Percentiles rank a stretch among this genome's conserved stretches.
phyloP scores from a whole-genome alignment of 768 basidiomycete genomes.

The Podaxis carcinomalis region DNA sequence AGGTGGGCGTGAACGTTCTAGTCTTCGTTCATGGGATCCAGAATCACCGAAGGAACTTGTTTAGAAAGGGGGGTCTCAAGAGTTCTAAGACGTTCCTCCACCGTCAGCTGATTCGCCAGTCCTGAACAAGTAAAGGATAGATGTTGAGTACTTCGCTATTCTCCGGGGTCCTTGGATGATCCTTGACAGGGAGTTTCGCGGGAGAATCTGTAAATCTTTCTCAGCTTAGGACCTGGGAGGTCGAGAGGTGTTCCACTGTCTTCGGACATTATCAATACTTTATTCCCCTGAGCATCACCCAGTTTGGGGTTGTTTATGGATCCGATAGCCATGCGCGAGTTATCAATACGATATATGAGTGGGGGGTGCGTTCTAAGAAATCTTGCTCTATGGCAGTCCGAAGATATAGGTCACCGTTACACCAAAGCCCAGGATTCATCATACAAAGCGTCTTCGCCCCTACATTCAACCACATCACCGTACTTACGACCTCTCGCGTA shows the following conservation, averaged over 20 bases:
- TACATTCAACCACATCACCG: background rate
- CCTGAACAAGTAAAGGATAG: too few relatives aligned
- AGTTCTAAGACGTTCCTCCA: too few relatives aligned
- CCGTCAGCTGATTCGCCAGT: too few relatives aligned
- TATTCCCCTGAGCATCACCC: background rate
- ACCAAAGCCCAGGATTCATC: background rate
- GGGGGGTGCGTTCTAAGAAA: background rate
- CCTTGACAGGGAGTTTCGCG: too few relatives aligned
- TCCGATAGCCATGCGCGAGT: too few relatives aligned
- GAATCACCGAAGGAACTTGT: background rate
- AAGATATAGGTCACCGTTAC: background rate
- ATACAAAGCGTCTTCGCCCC: background rate
- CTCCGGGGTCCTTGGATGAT: too few relatives aligned
- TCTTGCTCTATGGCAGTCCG: background rate
- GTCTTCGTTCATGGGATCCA: background rate
- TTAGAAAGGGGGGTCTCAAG: too few relatives aligned
- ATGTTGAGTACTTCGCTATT: too few relatives aligned
- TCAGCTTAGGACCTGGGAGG: background rate
- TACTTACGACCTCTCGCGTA: background rate
- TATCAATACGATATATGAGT: background rate
- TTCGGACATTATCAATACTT: background rate
- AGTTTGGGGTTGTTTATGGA: too few relatives aligned
- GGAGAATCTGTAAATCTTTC: too few relatives aligned
- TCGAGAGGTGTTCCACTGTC: background rate
- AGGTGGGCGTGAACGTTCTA: too few relatives aligned